A percentile compares a stretch with the other conserved stretches of the same genome.
Evolutionary conservation across 345 rosid species (phyloP).

Genomic region (Fremontodendron californicum): DNA sequence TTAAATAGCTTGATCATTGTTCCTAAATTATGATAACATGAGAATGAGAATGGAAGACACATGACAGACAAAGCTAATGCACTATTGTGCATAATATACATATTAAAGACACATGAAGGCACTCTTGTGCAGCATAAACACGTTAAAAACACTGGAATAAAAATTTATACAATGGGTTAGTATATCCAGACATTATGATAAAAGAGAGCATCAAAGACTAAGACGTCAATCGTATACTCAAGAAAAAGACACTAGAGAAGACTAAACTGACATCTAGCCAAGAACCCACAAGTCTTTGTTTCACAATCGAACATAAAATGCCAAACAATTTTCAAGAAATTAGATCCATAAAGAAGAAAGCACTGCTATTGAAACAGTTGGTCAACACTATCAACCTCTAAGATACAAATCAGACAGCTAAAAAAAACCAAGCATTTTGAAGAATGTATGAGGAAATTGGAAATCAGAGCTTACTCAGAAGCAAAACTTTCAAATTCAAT

Average conservation of each 20-base stretch:
- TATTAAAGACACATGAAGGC: too few species aligned
- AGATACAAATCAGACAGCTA: not conserved
- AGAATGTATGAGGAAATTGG: not conserved
- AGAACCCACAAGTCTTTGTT: too few species aligned
- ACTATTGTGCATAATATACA: too few species aligned
- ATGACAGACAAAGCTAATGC: not conserved
- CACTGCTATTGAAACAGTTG: not conserved
- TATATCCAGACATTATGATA: too few species aligned
- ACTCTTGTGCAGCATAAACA: not conserved
- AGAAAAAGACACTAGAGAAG: not conserved
- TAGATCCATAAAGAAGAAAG: not conserved
- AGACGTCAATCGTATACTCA: not conserved
- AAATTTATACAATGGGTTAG: not conserved
- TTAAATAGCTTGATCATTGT: slow-evolving; percentile 46
- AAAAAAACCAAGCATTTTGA: not conserved
- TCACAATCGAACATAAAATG: too few species aligned
- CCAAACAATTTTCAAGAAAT: not conserved
- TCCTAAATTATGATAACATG: slow-evolving; percentile 17
- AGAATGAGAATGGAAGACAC: slow-evolving; percentile 3
- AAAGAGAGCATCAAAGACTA: not conserved
- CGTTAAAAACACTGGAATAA: not conserved
- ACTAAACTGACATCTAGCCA: not conserved
- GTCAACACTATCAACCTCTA: not conserved
- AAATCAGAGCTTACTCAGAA: not conserved
- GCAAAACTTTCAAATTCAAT: not conserved